These are phyloP conservation scores for Phytophthora quininea DNA, from an alignment of 352 stramenopile species.

Conservation along the genomic window DNA sequence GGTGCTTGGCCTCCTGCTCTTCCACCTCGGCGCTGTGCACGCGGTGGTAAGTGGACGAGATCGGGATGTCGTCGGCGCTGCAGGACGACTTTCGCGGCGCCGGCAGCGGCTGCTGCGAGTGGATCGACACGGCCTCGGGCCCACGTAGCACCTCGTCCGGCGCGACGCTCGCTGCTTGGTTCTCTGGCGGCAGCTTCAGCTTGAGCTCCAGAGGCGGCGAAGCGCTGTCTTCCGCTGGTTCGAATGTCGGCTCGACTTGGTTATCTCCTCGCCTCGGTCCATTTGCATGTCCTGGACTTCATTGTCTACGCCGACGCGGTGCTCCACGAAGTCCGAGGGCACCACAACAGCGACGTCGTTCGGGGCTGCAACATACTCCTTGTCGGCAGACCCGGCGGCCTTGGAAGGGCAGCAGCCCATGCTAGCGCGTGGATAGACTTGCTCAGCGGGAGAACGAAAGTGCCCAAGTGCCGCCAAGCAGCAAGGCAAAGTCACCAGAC, in stretches of 20 bases:
- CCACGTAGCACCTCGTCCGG: constrained; percentile 6
- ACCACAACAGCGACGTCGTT: constrained; percentile 7
- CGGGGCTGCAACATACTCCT: constrained; percentile 14
- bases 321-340: constrained; percentile 3
- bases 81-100: constrained; percentile 30
- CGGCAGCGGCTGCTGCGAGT: constrained; percentile 1
- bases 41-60: constrained; percentile 80
- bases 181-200: neutral
- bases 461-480: neutral
- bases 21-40: constrained; percentile 62
- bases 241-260: constrained; percentile 29
- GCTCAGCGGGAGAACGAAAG: neutral
- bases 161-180: constrained; percentile 2
- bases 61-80: constrained; percentile 68
- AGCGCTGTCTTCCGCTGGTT: constrained; percentile 14
- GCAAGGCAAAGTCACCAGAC: neutral
- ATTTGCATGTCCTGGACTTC: constrained; percentile 41
- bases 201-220: neutral
- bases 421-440: neutral
- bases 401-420: constrained; percentile 81
- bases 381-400: constrained; percentile 5
- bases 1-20: constrained; percentile 48
- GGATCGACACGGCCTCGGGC: constrained; percentile 4
- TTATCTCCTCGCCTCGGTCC: constrained; percentile 38
- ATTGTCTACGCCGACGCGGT: constrained; percentile 7